Evolutionary conservation across 1,284 basidiomycete species (phyloP).

Genomic region (Neonothopanus nambi): DNA sequence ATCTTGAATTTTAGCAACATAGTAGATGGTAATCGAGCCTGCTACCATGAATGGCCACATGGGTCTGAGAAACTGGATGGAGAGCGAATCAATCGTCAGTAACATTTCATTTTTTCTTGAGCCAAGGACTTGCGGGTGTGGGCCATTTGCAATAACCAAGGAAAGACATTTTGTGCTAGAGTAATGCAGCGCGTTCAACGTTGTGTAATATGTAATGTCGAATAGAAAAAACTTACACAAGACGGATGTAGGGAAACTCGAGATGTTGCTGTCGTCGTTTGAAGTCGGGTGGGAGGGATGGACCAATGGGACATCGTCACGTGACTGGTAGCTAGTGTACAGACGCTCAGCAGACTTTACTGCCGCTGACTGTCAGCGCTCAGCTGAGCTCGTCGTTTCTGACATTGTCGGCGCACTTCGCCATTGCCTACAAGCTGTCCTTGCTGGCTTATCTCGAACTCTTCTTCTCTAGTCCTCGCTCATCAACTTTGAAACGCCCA

Average conservation of each 20-base stretch:
- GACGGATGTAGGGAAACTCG: neutral
- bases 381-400: too few relatives aligned
- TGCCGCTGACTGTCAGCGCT: neutral
- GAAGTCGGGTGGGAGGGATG: neutral
- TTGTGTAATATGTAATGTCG: neutral
- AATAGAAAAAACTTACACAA: too few relatives aligned
- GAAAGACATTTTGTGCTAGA: conserved; percentile 57
- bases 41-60: conserved; percentile 78
- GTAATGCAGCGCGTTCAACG: neutral
- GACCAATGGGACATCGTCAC: neutral
- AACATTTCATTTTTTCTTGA: conserved; percentile 4
- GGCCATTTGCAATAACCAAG: conserved; percentile 78
- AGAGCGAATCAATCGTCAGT: conserved; percentile 7
- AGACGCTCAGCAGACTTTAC: neutral
- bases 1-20: conserved; percentile 65
- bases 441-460: too few relatives aligned
- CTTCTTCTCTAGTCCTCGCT: too few relatives aligned
- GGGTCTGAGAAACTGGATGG: conserved; percentile 60
- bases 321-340: neutral
- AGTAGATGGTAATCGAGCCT: conserved; percentile 61
- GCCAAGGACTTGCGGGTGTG: conserved; percentile 57
- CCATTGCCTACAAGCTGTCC: too few relatives aligned
- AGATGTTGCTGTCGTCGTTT: neutral
- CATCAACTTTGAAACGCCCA: too few relatives aligned
- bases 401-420: too few relatives aligned